Evolutionary conservation across 495 filamentous ascomycete genomes (phyloP), one percentile per base, ranked within the genome.

Genomic region (Aeminium ludgeri): DNA sequence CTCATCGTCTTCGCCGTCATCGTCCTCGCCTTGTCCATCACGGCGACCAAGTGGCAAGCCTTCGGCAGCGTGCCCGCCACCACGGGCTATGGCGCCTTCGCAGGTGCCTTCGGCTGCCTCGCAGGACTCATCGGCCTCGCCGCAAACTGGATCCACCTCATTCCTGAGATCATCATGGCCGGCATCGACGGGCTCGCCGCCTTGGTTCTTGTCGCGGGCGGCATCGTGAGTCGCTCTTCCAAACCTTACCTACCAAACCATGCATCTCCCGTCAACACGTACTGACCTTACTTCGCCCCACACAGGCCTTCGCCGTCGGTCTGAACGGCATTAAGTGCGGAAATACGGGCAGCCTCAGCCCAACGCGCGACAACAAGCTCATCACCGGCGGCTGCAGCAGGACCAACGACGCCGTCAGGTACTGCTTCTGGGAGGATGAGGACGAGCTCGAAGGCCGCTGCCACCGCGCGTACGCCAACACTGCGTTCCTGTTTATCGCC

Each of bases 1-100:
- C 32, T 36, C 31, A 29, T 49, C 35, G 13, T 48, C 33, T 36
- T 48, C 45, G 13, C 49, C 52, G 30, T 54, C 51, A 23, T 54
- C 44, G 16, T 48, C 23, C 40, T 48, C 28, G 40, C 34, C 17
- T 28, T 48, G 27, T 48, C 45, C 29, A 35, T 40, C 40, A 38
- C 17, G 2, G 41, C 41, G 12, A 30, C 38, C 17, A 27, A 40
- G 34, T 48, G 45, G 45, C 45, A 48, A 23, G 1, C 8, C 17
- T 34, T 39, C 31, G 34, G 35, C 29, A 25, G 20, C 17, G 40
- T 30, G 20, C 45, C 45, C 19, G 40, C 40, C 7, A 44, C 40
- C n/a, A 48, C 25, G 13, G 27, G 10, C 18, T 48, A 43, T 40
- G 17, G 34, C 13, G 45, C 45, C 7, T 48, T 48, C 38, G 28